A percentile compares a stretch with the other conserved stretches of the same genome.
Conservation (phyloP, 495 filamentous ascomycete species). For the Tuber microsphaerosporum region DNA sequence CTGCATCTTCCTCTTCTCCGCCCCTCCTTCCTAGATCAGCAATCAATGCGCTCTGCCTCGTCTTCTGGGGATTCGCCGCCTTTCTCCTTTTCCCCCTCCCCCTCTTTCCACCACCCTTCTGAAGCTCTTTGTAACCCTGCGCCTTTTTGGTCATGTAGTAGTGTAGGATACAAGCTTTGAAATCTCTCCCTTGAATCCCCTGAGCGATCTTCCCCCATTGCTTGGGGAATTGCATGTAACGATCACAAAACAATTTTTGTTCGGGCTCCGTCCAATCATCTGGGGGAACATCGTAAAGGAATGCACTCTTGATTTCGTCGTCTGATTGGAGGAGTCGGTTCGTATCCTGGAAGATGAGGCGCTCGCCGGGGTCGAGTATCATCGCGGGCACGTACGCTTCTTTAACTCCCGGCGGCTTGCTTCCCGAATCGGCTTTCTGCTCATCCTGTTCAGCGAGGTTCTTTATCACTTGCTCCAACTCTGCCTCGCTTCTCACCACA, state of each 20-base stretch:
- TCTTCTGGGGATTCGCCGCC: slow-evolving; percentile 48
- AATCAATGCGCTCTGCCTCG: slow-evolving; percentile 68
- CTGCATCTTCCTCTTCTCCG: slow-evolving; percentile 48
- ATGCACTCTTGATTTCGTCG: slow-evolving; percentile 56
- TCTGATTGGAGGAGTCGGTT: slow-evolving; percentile 63
- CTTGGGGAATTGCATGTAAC: slow-evolving; percentile 76
- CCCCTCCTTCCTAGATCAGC: slow-evolving; percentile 57
- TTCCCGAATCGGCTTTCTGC: slow-evolving; percentile 49
- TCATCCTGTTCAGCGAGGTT: slow-evolving; percentile 38
- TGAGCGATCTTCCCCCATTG: slow-evolving; percentile 86
- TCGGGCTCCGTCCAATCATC: slow-evolving; percentile 82
- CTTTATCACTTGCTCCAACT: slow-evolving; percentile 40
- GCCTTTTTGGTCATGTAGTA: slow-evolving; percentile 91
- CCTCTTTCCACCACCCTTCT: slow-evolving; percentile 63
- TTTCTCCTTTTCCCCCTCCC: slow-evolving; percentile 53
- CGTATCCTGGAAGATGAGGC: slow-evolving; percentile 61
- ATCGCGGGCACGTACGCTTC: slow-evolving; percentile 81
- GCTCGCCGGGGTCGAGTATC: slow-evolving; percentile 49
- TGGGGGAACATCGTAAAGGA: slow-evolving; percentile 64
- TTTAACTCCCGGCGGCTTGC: slow-evolving; percentile 67
- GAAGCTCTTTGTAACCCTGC: slow-evolving; percentile 76
- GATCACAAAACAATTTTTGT: slow-evolving; percentile 65
- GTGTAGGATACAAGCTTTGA: slow-evolving; percentile 82
- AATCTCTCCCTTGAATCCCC: slow-evolving; percentile 61
- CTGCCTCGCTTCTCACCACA: slow-evolving; percentile 42